phyloP scores from a whole-genome alignment of 129 eudicot species.

The Oenanthe sinensis region DNA sequence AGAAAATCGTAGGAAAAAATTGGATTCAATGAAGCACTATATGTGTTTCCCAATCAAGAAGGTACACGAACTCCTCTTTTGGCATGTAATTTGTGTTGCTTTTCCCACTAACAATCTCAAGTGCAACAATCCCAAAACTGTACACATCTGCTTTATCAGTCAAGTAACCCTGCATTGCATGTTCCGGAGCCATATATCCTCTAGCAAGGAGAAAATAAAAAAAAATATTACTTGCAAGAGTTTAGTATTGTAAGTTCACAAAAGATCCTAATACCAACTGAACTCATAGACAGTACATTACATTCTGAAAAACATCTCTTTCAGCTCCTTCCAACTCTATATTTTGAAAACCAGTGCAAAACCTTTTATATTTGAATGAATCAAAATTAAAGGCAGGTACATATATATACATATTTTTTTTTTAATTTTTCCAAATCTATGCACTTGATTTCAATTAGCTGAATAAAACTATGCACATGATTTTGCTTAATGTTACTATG shows the following conservation, averaged over 20 bases:
- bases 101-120: not conserved
- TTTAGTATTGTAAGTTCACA: not conserved
- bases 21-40: not conserved
- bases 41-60: not conserved
- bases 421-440: not conserved
- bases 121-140: slow-evolving; percentile 5
- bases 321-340: not conserved
- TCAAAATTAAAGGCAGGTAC: not conserved
- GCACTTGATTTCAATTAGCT: not conserved
- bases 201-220: not conserved
- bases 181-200: slow-evolving; percentile 8
- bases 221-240: not conserved
- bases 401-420: too few relatives aligned
- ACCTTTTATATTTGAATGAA: not conserved
- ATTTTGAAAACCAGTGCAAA: not conserved
- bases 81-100: not conserved
- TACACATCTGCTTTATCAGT: slow-evolving; percentile 6
- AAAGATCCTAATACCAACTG: not conserved
- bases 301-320: not conserved
- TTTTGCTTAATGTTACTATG: not conserved
- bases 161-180: slow-evolving; percentile 4
- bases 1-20: not conserved
- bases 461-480: not conserved
- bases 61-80: not conserved
- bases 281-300: not conserved